Percentiles rank a stretch among this genome's conserved stretches.
These are phyloP conservation scores for Diaporthe caulivora DNA, from an alignment of 2,329 filamentous ascomycete genomes.

Conservation along the genomic window DNA sequence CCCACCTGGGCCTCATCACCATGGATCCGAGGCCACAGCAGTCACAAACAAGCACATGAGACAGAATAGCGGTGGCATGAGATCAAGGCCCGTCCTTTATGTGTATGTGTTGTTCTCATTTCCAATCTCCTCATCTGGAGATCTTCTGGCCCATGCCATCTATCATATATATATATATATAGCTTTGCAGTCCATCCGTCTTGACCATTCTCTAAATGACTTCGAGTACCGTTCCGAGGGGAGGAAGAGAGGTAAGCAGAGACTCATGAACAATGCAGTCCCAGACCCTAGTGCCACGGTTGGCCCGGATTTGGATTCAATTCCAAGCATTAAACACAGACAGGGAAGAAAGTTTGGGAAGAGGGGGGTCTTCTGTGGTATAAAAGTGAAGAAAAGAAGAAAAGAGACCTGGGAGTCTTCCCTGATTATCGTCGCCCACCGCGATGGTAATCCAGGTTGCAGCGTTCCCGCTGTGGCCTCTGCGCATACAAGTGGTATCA, in stretches of 20 bases:
- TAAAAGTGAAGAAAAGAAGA: neutral
- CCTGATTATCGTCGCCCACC: neutral
- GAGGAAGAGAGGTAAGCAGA: too few species aligned
- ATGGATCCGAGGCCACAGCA: neutral
- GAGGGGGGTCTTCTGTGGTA: neutral
- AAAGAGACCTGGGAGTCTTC: neutral
- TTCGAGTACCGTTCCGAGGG: neutral
- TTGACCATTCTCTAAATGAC: slow-evolving; percentile 8
- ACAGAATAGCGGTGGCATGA: neutral
- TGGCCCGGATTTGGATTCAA: neutral
- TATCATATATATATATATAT: neutral
- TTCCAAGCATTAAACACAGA: slow-evolving; percentile 1
- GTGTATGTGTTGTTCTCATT: neutral
- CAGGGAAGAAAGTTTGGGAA: neutral
- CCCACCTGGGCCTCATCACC: neutral
- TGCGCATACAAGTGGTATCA: neutral
- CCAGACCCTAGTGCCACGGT: slow-evolving; percentile 10
- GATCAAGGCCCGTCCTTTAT: neutral
- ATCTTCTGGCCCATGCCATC: neutral
- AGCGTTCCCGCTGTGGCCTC: neutral
- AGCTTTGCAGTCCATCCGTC: slow-evolving; percentile 12
- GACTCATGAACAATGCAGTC: slow-evolving; percentile 18
- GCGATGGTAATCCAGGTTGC: slow-evolving; percentile 6
- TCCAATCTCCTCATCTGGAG: neutral
- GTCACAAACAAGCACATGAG: neutral